phyloP scores from a whole-genome alignment of 345 rosid species.

The Ricinus communis region DNA sequence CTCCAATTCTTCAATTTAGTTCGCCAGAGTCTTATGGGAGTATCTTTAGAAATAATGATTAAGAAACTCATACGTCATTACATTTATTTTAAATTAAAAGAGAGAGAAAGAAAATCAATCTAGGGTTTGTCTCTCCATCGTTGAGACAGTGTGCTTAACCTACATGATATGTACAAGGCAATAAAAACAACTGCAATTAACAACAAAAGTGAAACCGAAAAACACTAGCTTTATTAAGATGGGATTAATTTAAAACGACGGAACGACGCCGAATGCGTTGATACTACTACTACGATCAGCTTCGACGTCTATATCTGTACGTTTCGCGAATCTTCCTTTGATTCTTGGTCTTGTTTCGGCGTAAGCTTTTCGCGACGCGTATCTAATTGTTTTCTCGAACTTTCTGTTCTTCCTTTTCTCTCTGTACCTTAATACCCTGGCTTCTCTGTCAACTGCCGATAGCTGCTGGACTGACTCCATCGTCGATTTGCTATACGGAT shows the following conservation, averaged over 20 bases:
- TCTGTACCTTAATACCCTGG: slow-evolving; percentile 91
- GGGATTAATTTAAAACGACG: slow-evolving; percentile 44
- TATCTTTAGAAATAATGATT: too few relatives aligned
- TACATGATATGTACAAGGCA: too few relatives aligned
- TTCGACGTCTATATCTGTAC: slow-evolving; percentile 39
- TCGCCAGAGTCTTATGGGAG: too few relatives aligned
- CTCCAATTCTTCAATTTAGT: too few relatives aligned
- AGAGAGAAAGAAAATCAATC: too few relatives aligned
- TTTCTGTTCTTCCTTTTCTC: slow-evolving; percentile 96
- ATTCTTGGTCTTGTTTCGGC: slow-evolving; percentile 91
- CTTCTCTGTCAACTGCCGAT: slow-evolving; percentile 82
- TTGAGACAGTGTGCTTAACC: too few relatives aligned
- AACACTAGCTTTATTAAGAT: too few relatives aligned
- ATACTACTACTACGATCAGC: slow-evolving; percentile 39
- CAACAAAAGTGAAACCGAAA: neutral
- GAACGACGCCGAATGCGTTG: slow-evolving; percentile 76
- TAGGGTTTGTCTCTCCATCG: too few relatives aligned
- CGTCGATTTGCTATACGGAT: slow-evolving; percentile 38
- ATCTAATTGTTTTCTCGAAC: slow-evolving; percentile 95
- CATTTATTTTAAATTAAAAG: too few relatives aligned
- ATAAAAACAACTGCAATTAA: neutral
- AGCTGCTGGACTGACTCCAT: slow-evolving; percentile 53
- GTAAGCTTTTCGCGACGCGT: slow-evolving; percentile 88
- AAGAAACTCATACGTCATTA: too few relatives aligned
- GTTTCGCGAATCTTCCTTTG: slow-evolving; percentile 90